Evolutionary conservation across 2,329 filamentous ascomycete genomes (phyloP), one percentile per base, ranked within the genome.

Genomic region (Epicoccum nigrum): DNA sequence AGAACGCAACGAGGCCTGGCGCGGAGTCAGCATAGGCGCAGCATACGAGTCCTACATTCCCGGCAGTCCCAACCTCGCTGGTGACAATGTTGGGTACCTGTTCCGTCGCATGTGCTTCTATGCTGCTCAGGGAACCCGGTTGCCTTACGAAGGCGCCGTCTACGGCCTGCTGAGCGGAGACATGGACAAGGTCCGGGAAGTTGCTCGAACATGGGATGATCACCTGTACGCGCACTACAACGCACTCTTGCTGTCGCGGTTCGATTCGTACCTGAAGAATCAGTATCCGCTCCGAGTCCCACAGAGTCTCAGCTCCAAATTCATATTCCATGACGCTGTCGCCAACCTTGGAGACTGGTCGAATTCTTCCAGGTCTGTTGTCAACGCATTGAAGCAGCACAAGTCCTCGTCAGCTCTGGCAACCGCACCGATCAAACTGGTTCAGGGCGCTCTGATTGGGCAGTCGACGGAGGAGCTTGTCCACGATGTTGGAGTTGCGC

Each of bases 131-230:
- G 84, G 86, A 2, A 85, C 85, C 20, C 83, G 83, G 1, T 86
- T 89, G 62, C 84, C 88, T 43, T 93, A 92, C 65, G 92, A 99
- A 74, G 85, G 86, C 47, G 94, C 93, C 15, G 91, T 96, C 0
- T 97, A 96, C 68, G 93, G 91, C 21, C 76, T 97, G 11, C 80
- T 99, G n/a, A 88, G 89, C 33, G 94, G 94, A 41, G 91, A 97
- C 67, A 82, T 92, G 41, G 77, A 83, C 30, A 89, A 88, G 43
- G 90, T 95, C 9, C 86, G 90, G 66, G 84, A 84, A 58, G 85
- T 93, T 31, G 92, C 90, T 68, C 81, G 83, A 42, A 85, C 82
- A 17, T 95, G 92, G 87, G 90, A 96, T 60, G 93, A 97, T 66
- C 85, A 87, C 63, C 80, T 97, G 15, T 96, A 94, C 71, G 86